Evolutionary conservation across 1,139 yeast genomes (phyloP), one percentile per base, ranked within the genome.

Genomic region (Eremothecium gossypii): DNA sequence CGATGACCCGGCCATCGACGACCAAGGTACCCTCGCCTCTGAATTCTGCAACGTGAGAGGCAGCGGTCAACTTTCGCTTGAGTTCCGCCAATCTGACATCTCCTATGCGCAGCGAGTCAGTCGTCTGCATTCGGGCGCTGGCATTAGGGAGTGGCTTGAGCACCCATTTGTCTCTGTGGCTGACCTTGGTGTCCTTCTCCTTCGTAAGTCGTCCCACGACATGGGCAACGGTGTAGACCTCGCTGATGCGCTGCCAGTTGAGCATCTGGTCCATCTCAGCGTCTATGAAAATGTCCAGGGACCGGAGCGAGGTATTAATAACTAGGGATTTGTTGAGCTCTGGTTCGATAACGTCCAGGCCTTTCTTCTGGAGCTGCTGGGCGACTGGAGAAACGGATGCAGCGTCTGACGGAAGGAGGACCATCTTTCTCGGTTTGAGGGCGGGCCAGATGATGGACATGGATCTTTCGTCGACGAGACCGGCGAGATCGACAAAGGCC

Each of bases 11-110:
- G 46, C 83, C 84, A 55, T 89, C 89, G 32, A 94, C 83, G 7
- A 89, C 95, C 41, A 91, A 67, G 0, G 89, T 79, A 59, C 97
- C 98, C 59, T 87, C 96, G 43, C 96, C 93, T 57, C 83, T 79
- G 60, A 91, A 86, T 55, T 89, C 96, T 0, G 95, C 96, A 43
- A 70, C 69, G 53, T 83, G 75, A 42, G 85, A 83, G 41, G 67
- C 64, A 13, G 70, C 68, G 27, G 73, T 63, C 39, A 89, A 67
- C 45, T 73, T 73, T 53, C 77, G 77, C 54, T 84, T 81, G 44
- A 91, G 68, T 52, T 87, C 95, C 0, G 95, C 85, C 30, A 91
- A 68, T 48, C 84, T 73, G 41, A 93, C 78, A 57, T 89, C 96
- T 39, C 99, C 99, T 48, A 91, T 85, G 27, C 93, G 83, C 34